phyloP scores from a whole-genome alignment of 2,329 filamentous ascomycete genomes.

The Aspergillus pseudotamarii region DNA sequence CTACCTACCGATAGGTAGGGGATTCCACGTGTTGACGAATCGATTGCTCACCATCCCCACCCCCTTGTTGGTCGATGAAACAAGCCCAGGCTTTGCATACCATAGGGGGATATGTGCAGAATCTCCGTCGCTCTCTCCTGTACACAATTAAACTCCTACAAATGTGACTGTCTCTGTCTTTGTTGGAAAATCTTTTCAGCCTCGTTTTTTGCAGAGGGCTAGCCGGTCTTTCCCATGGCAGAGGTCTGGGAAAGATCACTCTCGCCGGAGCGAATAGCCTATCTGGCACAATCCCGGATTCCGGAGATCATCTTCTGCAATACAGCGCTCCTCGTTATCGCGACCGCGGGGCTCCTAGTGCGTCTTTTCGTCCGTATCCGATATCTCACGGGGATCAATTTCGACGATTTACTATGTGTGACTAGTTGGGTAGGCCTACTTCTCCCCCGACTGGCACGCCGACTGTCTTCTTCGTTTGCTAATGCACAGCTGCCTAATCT shows the following conservation, averaged over 20 bases:
- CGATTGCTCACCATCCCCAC: neutral
- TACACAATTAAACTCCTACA: neutral
- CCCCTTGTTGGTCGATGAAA: constrained; percentile 12
- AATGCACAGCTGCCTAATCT: neutral
- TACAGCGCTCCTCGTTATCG: constrained; percentile 12
- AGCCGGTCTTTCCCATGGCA: constrained; percentile 15
- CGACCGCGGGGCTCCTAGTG: constrained; percentile 16
- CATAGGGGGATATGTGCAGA: constrained; percentile 6
- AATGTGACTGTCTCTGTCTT: constrained; percentile 5
- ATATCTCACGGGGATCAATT: constrained; percentile 18
- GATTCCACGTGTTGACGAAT: constrained; percentile 11
- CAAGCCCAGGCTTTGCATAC: constrained; percentile 3
- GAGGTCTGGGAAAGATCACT: constrained; percentile 13
- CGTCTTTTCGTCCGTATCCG: constrained; percentile 19
- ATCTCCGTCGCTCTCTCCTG: constrained; percentile 1
- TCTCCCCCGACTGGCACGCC: neutral
- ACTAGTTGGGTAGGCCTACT: constrained; percentile 18
- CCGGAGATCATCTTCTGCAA: constrained; percentile 21
- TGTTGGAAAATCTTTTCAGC: neutral
- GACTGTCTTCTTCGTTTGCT: neutral
- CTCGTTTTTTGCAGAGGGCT: constrained; percentile 7
- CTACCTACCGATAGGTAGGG: neutral
- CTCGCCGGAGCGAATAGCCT: constrained; percentile 16
- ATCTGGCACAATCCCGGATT: constrained; percentile 13
- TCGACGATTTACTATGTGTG: constrained; percentile 22